Percentiles rank a stretch among this genome's conserved stretches.
Conservation (phyloP, 2,329 filamentous ascomycete genomes). For the Sarocladium kiliense region DNA sequence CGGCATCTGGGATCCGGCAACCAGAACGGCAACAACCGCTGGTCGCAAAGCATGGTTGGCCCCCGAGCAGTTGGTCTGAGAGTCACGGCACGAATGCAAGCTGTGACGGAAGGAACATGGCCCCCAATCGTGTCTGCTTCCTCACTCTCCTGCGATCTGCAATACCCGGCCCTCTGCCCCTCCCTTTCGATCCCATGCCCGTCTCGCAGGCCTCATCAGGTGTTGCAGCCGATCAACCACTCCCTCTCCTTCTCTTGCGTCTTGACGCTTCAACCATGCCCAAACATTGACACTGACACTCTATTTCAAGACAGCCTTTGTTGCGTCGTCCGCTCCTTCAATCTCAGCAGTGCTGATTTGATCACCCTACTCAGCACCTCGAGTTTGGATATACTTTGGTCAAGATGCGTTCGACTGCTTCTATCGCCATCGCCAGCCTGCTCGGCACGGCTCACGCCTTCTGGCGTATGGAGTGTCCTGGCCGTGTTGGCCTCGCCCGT, state of each 20-base stretch:
- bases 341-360: not conserved
- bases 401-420: constrained; percentile 18
- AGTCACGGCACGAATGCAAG: not conserved
- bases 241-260: not conserved
- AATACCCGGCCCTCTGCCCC: not conserved
- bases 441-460: constrained; percentile 56
- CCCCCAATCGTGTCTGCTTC: not conserved
- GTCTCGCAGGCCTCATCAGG: not conserved
- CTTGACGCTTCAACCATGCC: not conserved
- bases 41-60: not conserved
- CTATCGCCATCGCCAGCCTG: constrained; percentile 26
- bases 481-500: constrained; percentile 61
- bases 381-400: constrained; percentile 28
- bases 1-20: not conserved
- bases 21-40: not conserved
- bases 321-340: constrained; percentile 29
- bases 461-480: constrained; percentile 85
- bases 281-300: constrained; percentile 14
- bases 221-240: not conserved
- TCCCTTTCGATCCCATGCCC: not conserved
- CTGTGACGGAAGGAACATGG: not conserved
- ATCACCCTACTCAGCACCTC: constrained; percentile 5
- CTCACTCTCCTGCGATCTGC: not conserved
- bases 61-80: not conserved
- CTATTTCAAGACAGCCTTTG: constrained; percentile 26